Percentiles rank a stretch among this genome's conserved stretches.
Evolutionary conservation across 2,329 filamentous ascomycete genomes (phyloP).

Genomic region (Hymenotorrendiella dingleyae): DNA sequence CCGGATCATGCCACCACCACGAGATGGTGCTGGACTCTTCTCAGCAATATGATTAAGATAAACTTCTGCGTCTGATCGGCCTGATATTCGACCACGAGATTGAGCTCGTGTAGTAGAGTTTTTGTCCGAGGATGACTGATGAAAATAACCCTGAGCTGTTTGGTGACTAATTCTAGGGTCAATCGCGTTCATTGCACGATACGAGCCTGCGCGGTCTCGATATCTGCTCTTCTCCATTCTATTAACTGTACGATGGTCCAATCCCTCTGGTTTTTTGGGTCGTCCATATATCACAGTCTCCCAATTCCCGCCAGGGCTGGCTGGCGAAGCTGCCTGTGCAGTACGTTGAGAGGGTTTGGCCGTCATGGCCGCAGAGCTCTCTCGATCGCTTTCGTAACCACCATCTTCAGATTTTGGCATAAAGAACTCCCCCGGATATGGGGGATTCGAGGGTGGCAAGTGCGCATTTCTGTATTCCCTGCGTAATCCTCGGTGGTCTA

Average conservation of each 20-base stretch:
- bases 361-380: slow-evolving; percentile 19
- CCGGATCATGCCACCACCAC: slow-evolving; percentile 27
- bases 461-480: slow-evolving; percentile 12
- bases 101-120: no score
- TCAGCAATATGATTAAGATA: slow-evolving; percentile 38
- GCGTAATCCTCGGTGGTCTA: no score
- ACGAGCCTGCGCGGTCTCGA: slow-evolving; percentile 39
- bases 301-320: slow-evolving; percentile 23
- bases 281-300: slow-evolving; percentile 12
- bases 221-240: slow-evolving; percentile 36
- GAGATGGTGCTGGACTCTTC: slow-evolving; percentile 31
- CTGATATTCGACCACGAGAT: slow-evolving; percentile 23
- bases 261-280: slow-evolving; percentile 19
- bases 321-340: slow-evolving; percentile 4
- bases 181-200: slow-evolving; percentile 34
- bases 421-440: not conserved
- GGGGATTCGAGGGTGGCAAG: not conserved
- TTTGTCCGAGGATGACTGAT: slow-evolving; percentile 8
- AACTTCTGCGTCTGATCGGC: slow-evolving; percentile 36
- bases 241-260: slow-evolving; percentile 37
- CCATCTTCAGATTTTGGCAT: slow-evolving; percentile 16
- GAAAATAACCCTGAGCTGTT: slow-evolving; percentile 22
- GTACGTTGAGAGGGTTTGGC: slow-evolving; percentile 17
- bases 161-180: slow-evolving; percentile 25
- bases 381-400: slow-evolving; percentile 27